Base-by-base conservation (phyloP, 2,329 filamentous ascomycete species). In the Xylaria multiplex region DNA sequence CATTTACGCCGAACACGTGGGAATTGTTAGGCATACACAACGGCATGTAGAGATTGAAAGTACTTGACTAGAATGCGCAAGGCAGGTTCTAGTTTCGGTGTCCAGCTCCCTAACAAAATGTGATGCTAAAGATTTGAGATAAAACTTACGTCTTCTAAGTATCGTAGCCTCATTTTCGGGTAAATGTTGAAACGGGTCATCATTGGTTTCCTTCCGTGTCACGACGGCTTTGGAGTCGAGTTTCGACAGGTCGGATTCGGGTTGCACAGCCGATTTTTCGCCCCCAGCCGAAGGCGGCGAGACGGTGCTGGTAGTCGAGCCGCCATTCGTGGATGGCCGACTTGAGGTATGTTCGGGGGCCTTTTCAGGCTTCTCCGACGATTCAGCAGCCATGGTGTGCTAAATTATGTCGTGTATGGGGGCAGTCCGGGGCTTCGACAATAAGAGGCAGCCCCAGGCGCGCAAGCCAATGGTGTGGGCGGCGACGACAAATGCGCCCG, bases 81-180 rank as follows among this genome's bases (percentile, higher is more conserved):
- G 8, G n/a, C 16, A 19, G 30, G 19, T 37, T 19, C 11, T 19
- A 16, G 11, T 6, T 35, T 8, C 49, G 2, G n/a, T 52, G 49
- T 3, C 52, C 8, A 16, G 35, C 13, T 37, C 13, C 8, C 35
- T 14, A 50, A 19, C 8, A 16, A 24, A 40, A 24, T 9, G 13
- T 8, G 11, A 37, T 11, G 35, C 6, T n/a, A 13, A 43, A 35
- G 11, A 53, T 6, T 37, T 27, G 30, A 40, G 30, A 35, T 32
- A 32, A 3, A 3, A 69, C 67, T 69, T 67, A 69, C 67, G 92
- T 65, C 81, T 83, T 76, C 85, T 88, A 67, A 96, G 80, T 60
- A 95, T 86, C 22, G 84, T 82, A 59, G 85, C 88, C 78, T 95
- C 90, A 65, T 90, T 76, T 8, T 85, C 78, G 1, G 90, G 86